Conservation (phyloP, 169 alveolate genomes). For the Blepharisma undulans region DNA sequence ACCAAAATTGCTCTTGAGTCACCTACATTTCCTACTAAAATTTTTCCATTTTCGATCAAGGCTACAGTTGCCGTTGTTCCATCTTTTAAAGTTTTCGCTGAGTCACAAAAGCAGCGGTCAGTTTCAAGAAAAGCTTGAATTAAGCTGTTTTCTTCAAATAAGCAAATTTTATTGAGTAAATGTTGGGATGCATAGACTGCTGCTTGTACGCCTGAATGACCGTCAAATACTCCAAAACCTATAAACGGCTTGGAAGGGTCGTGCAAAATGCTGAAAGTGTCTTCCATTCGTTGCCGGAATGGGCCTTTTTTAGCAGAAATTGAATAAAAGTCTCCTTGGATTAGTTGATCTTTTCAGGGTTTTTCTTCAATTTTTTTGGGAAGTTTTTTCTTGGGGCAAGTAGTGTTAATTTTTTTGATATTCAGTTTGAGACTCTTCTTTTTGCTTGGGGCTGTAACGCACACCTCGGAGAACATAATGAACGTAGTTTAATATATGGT, state of each 20-base stretch:
- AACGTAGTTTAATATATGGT: background rate
- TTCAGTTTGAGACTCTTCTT: background rate
- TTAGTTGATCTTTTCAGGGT: background rate
- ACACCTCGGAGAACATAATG: background rate
- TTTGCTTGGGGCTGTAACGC: background rate
- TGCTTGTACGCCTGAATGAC: background rate
- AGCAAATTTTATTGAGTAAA: background rate
- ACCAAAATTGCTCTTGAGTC: constrained; percentile 7
- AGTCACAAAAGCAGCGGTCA: background rate
- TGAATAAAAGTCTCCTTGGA: background rate
- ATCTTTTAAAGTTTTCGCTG: background rate
- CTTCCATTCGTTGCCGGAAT: constrained; percentile 19
- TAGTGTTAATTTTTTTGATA: background rate
- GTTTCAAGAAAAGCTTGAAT: constrained; percentile 18
- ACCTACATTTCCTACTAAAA: constrained; percentile 24
- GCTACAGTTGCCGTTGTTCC: constrained; percentile 31
- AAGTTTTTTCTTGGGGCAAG: background rate
- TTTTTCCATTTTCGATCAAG: background rate
- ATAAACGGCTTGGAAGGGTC: background rate
- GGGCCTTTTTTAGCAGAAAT: constrained; percentile 28
- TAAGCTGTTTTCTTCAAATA: background rate
- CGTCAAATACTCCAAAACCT: constrained; percentile 20
- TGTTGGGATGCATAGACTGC: background rate
- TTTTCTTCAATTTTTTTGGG: background rate
- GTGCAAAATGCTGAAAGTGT: background rate